Evolutionary conservation across 2,329 filamentous ascomycete species (phyloP), one percentile per base, ranked within the genome.

Genomic region (Talaromyces sp.): DNA sequence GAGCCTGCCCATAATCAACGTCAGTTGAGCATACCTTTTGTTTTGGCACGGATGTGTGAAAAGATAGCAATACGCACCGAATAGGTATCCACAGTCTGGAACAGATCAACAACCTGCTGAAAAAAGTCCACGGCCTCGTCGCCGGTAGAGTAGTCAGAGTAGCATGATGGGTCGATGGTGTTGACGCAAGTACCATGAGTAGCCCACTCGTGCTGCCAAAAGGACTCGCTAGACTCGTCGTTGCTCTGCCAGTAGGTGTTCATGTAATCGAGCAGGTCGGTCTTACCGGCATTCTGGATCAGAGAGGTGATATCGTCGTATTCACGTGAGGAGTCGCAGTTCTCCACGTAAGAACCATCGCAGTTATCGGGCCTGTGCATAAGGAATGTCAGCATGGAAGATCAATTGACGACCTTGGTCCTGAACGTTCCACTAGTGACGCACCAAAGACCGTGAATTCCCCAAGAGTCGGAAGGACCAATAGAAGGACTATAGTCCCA

Each of bases 151-250:
- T 82, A 81, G 57, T 80, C 73, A 37, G 76, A 75, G 74, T 89
- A 89, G 78, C 87, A 89, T 19, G 74, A 67, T 0, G 85, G 81
- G 2, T 85, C 74, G 46, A 89, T 80, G 0, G 87, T 89, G 67
- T 83, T 85, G 66, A 89, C 84, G 73, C 87, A 89, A 11, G 86
- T 89, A 33, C 83, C 87, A 69, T 89, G 86, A 70, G 88, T 89
- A 70, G 80, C 78, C 82, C 85, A 89, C 68, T 89, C 87, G 71
- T 88, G 85, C 64, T 83, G 78, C 87, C 87, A 89, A 65, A 89
- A 81, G 28, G 66, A 72, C 64, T 84, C 80, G 63, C 81, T 78
- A 31, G 80, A 68, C 41, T 81, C 81, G 39, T 77, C 62, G 67
- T 82, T 78, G 65, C 81, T 78, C 63, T 82, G 79, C 84, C 83